Conservation (phyloP, 331 rosid species). For the Quercus phellos region DNA sequence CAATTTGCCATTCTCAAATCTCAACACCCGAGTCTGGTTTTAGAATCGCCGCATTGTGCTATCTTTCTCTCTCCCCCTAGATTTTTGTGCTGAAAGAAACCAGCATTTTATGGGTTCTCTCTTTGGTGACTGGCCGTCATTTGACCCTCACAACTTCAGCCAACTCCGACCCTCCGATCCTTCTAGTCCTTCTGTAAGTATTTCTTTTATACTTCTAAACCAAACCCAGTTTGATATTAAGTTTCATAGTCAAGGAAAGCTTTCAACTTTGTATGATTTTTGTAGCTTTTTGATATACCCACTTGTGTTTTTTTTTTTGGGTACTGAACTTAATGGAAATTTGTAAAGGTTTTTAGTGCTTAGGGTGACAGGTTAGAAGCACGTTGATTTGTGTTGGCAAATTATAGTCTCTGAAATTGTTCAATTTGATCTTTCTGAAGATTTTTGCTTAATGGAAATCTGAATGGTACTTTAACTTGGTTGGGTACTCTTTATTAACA, state of each 20-base stretch:
- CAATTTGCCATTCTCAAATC: background rate
- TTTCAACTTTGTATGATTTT: constrained; percentile 13
- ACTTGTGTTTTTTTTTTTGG: background rate
- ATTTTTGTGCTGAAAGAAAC: constrained; percentile 8
- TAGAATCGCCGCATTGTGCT: constrained; percentile 15
- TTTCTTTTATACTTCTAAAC: constrained; percentile 8
- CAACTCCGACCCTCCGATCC: constrained; percentile 89
- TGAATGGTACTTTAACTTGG: constrained; percentile 4
- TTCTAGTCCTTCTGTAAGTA: constrained; percentile 77
- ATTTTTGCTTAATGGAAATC: background rate
- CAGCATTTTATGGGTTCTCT: constrained; percentile 59
- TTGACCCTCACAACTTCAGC: constrained; percentile 93
- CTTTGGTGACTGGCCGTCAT: constrained; percentile 85
- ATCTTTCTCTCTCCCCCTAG: constrained; percentile 12
- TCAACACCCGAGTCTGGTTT: constrained; percentile 16
- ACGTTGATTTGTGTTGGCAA: background rate
- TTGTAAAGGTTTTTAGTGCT: background rate
- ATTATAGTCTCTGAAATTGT: constrained; percentile 6
- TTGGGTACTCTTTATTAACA: constrained; percentile 1
- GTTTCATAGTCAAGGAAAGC: constrained; percentile 2
- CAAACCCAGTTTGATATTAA: constrained; percentile 10
- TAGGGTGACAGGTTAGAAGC: background rate
- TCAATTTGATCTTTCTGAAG: constrained; percentile 9
- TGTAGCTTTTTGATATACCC: background rate
- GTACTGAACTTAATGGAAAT: background rate